Conservation (phyloP, 371 early-diverging fungal species). For the Mortierella sp. region DNA sequence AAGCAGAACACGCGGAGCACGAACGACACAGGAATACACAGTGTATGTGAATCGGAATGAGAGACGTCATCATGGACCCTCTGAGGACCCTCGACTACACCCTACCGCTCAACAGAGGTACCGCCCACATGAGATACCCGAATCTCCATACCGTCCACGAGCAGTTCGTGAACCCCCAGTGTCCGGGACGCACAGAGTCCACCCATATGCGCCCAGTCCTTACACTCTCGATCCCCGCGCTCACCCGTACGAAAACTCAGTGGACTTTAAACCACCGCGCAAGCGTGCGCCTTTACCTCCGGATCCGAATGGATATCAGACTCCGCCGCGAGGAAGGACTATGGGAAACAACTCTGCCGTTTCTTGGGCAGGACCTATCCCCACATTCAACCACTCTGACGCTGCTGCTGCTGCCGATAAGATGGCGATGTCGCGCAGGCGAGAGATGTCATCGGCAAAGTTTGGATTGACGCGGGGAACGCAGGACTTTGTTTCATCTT, state of each 20-base stretch:
- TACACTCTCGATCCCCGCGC: background rate
- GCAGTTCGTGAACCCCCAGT: background rate
- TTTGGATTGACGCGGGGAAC: too few species aligned
- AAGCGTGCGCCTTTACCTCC: background rate
- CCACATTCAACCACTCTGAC: background rate
- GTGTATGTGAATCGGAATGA: background rate
- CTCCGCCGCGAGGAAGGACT: conserved; percentile 11
- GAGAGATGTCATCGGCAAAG: too few species aligned
- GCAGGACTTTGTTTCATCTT: too few species aligned
- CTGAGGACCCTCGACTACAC: background rate
- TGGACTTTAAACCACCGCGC: conserved; percentile 1
- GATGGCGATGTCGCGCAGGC: too few species aligned
- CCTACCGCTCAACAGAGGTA: background rate
- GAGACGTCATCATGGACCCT: background rate
- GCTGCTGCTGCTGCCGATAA: too few species aligned
- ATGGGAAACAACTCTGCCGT: background rate
- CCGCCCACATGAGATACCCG: background rate
- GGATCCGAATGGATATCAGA: background rate
- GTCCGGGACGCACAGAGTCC: background rate
- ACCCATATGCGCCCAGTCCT: too few species aligned
- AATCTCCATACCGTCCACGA: background rate
- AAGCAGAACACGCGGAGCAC: conserved; percentile 1
- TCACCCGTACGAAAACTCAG: conserved; percentile 1
- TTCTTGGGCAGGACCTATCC: background rate
- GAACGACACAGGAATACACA: background rate